A percentile compares a stretch with the other conserved stretches of the same genome.
Conservation (phyloP, 2,329 filamentous ascomycete genomes). For the Colletotrichum sp. region DNA sequence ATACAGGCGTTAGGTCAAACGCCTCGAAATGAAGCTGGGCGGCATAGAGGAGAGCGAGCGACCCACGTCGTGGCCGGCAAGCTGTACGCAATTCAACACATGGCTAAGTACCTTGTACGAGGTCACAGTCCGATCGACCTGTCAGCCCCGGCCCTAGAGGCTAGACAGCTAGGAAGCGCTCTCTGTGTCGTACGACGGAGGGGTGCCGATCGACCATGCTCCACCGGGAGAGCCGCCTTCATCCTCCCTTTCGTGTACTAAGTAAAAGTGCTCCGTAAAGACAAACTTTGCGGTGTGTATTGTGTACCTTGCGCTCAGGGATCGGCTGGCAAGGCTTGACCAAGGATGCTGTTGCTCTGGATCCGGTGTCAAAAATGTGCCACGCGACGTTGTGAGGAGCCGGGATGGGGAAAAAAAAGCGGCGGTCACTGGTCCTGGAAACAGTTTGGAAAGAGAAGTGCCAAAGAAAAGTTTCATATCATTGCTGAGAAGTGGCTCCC, state of each 20-base stretch:
- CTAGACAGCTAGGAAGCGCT: not conserved
- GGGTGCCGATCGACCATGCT: conserved; percentile 8
- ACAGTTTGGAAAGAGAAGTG: not conserved
- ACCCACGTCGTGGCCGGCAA: not conserved
- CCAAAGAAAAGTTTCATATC: not conserved
- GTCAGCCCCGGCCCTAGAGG: not conserved
- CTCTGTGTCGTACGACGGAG: conserved; percentile 6
- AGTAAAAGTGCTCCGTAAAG: not conserved
- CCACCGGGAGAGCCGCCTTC: not conserved
- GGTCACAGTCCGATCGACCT: not conserved
- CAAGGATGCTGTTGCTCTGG: not conserved
- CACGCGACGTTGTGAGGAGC: not conserved
- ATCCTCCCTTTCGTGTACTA: not conserved
- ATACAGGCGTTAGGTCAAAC: not conserved
- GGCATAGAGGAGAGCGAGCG: not conserved
- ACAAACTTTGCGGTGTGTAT: not conserved
- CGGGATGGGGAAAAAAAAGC: not conserved
- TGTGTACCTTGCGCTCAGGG: not conserved
- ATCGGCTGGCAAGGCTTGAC: not conserved
- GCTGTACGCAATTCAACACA: not conserved
- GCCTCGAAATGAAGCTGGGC: not conserved
- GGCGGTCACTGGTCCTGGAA: not conserved
- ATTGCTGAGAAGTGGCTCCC: not conserved
- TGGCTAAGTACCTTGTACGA: not conserved
- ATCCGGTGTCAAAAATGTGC: not conserved